A percentile compares a stretch with the other conserved stretches of the same genome.
Conservation (phyloP, 2,329 filamentous ascomycete genomes). For the Fusarium miscanthi region DNA sequence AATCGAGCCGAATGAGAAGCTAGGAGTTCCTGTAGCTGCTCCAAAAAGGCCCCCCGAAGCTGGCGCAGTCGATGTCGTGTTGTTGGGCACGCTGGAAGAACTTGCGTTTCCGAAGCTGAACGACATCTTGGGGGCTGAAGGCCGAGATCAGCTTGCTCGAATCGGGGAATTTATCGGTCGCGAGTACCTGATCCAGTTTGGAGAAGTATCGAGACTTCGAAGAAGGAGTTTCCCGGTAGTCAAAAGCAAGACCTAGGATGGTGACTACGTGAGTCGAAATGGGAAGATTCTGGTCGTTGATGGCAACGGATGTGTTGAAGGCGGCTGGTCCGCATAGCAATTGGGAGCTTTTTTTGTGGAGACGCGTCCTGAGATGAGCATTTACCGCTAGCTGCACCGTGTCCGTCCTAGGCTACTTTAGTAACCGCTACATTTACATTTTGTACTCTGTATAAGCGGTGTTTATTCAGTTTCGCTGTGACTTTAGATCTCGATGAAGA, state of each 20-base stretch:
- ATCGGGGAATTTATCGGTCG: slow-evolving; percentile 28
- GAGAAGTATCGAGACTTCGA: slow-evolving; percentile 10
- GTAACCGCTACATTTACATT: slow-evolving; percentile 5
- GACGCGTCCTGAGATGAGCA: slow-evolving; percentile 25
- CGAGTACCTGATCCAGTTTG: slow-evolving; percentile 4
- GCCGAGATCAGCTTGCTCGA: slow-evolving; percentile 37
- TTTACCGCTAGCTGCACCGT: slow-evolving; percentile 10
- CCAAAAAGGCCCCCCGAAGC: slow-evolving; percentile 58
- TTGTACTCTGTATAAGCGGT: slow-evolving; percentile 6
- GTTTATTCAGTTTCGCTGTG: neutral
- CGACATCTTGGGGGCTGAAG: slow-evolving; percentile 49
- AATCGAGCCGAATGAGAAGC: slow-evolving; percentile 56
- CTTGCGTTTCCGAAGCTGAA: slow-evolving; percentile 53
- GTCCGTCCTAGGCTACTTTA: slow-evolving; percentile 15
- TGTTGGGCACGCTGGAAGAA: slow-evolving; percentile 49
- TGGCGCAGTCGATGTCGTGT: slow-evolving; percentile 53
- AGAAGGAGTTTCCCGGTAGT: neutral
- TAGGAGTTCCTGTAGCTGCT: slow-evolving; percentile 45
- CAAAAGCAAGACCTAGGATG: slow-evolving; percentile 10
- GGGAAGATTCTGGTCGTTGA: slow-evolving; percentile 34
- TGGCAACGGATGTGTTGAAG: slow-evolving; percentile 37
- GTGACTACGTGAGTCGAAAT: slow-evolving; percentile 27
- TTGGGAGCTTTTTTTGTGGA: slow-evolving; percentile 47
- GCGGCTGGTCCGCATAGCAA: slow-evolving; percentile 28
- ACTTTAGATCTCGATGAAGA: slow-evolving; percentile 23